Conservation (phyloP, 139 green algal species). For the Yamagishiella unicocca region DNA sequence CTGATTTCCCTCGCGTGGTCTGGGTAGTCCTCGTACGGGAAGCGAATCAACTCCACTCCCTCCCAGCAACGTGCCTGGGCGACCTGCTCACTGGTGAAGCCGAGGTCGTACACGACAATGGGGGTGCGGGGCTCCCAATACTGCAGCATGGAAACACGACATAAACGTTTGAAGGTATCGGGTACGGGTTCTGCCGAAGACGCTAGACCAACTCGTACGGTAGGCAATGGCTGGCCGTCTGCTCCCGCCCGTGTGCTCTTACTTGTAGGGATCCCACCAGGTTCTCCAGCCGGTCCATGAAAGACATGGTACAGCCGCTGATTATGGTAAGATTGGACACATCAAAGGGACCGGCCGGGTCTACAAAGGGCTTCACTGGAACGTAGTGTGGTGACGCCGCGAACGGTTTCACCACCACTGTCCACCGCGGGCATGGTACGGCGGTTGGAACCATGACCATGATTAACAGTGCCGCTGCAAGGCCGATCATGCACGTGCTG, state of each 20-base stretch:
- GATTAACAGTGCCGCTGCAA: neutral
- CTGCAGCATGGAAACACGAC: neutral
- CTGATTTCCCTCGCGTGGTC: constrained; percentile 49
- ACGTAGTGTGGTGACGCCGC: constrained; percentile 28
- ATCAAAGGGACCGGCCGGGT: constrained; percentile 45
- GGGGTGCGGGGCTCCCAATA: constrained; percentile 51
- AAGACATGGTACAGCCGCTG: constrained; percentile 51
- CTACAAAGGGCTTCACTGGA: constrained; percentile 24
- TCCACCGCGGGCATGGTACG: constrained; percentile 30
- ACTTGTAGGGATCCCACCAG: constrained; percentile 52
- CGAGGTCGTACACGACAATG: constrained; percentile 61
- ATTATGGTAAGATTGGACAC: constrained; percentile 49
- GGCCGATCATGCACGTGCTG: neutral
- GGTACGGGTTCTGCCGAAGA: too few species aligned
- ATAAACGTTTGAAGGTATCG: neutral
- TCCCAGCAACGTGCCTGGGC: constrained; percentile 15
- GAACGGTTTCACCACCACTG: constrained; percentile 6
- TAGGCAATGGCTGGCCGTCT: too few species aligned
- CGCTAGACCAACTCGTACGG: too few species aligned
- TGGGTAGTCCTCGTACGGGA: constrained; percentile 50
- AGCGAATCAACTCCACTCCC: neutral
- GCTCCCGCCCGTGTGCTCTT: too few species aligned
- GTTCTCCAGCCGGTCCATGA: constrained; percentile 62
- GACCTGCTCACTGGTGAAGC: constrained; percentile 49
- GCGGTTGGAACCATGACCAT: constrained; percentile 2